Conservation (phyloP, 345 rosid genomes). For the Eucalyptus coolabah region DNA sequence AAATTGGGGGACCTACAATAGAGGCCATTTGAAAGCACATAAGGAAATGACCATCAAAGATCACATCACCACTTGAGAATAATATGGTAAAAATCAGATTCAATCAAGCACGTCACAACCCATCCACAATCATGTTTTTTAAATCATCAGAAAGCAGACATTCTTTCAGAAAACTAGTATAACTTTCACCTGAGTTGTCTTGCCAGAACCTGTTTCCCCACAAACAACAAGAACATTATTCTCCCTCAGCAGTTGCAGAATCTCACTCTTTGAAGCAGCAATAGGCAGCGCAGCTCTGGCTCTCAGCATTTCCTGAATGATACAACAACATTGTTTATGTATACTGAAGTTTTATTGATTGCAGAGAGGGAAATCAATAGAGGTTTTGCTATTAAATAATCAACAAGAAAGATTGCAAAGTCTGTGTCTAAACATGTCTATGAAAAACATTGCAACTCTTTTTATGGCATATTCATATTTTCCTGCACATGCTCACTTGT, state of each 20-base stretch:
- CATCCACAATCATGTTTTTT: not conserved
- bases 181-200: conserved; percentile 77
- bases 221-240: conserved; percentile 73
- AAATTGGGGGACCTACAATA: conserved; percentile 82
- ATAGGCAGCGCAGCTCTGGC: conserved; percentile 70
- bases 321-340: not conserved
- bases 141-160: not conserved
- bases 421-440: not conserved
- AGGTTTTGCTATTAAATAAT: not conserved
- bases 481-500: not conserved
- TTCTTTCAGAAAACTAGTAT: not conserved
- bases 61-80: not conserved
- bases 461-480: not conserved
- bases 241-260: conserved; percentile 58
- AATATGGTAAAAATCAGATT: not conserved
- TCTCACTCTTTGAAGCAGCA: conserved; percentile 50
- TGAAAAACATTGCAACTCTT: not conserved
- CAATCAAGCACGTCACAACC: not conserved
- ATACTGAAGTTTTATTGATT: not conserved
- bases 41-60: not conserved
- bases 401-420: not conserved
- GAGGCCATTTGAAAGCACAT: not conserved
- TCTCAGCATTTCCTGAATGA: conserved; percentile 53
- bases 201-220: conserved; percentile 98
- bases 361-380: not conserved